A percentile compares a stretch with the other conserved stretches of the same genome.
These are phyloP conservation scores for Mortierella sp. DNA, from an alignment of 371 early-diverging fungal species.

Conservation along the genomic window DNA sequence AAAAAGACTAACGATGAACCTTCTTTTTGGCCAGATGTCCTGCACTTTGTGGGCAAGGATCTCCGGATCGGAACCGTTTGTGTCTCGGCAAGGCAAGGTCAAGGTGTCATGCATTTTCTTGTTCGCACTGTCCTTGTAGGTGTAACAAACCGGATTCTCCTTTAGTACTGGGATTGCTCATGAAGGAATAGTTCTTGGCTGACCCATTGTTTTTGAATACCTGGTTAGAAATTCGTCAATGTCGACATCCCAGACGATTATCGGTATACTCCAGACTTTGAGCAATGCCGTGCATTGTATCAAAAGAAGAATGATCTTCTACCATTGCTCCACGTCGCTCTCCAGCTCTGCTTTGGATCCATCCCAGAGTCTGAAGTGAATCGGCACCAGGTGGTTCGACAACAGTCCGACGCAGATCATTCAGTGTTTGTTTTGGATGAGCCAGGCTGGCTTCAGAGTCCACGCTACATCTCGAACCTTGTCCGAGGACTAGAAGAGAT, in stretches of 20 bases:
- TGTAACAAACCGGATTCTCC: background rate
- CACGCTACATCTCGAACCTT: constrained; percentile 23
- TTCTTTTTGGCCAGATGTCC: constrained; percentile 13
- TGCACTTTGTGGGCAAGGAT: constrained; percentile 41
- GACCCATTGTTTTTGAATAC: no score
- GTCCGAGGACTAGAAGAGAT: constrained; percentile 34
- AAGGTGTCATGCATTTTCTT: constrained; percentile 28
- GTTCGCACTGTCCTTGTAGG: constrained; percentile 45
- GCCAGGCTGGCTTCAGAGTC: constrained; percentile 34
- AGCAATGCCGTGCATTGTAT: constrained; percentile 18
- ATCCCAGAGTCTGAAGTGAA: constrained; percentile 39
- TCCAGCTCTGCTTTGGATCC: constrained; percentile 34
- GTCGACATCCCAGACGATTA: constrained; percentile 21
- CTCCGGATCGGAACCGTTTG: constrained; percentile 36
- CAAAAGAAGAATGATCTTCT: constrained; percentile 21
- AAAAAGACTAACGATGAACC: no score
- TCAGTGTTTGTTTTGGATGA: constrained; percentile 33
- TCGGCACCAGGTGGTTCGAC: constrained; percentile 36
- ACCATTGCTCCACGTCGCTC: constrained; percentile 36
- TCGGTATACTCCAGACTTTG: constrained; percentile 16
- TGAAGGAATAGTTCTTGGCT: no score
- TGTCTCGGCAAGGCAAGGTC: constrained; percentile 20
- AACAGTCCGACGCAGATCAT: constrained; percentile 25
- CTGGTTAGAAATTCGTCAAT: constrained; percentile 40
- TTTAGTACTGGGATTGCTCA: no score